A percentile compares a stretch with the other conserved stretches of the same genome.
These are phyloP conservation scores for Stellera chamaejasme DNA, from an alignment of 345 rosid species.

Conservation along the genomic window DNA sequence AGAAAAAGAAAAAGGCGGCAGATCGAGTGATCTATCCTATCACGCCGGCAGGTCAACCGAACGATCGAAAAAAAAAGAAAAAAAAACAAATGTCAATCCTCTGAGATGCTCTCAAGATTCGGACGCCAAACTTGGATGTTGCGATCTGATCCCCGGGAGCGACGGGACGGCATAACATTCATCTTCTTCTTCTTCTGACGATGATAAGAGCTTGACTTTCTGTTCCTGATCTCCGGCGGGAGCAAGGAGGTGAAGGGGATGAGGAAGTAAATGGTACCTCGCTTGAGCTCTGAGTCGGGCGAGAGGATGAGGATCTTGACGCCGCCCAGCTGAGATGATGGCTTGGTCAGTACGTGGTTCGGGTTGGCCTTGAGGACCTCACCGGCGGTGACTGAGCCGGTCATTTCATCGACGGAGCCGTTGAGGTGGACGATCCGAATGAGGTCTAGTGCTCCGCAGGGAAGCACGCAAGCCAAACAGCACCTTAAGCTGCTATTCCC, in stretches of 20 bases:
- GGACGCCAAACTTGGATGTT: conserved; percentile 55
- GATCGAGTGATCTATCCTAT: too few relatives aligned
- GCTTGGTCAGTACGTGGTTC: conserved; percentile 76
- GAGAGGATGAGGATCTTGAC: conserved; percentile 72
- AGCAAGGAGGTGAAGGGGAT: conserved; percentile 53
- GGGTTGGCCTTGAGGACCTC: conserved; percentile 79
- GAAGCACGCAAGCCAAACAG: conserved; percentile 89
- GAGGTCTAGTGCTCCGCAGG: conserved; percentile 93
- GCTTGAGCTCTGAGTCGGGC: conserved; percentile 77
- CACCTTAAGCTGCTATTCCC: conserved; percentile 78
- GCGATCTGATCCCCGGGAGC: conserved; percentile 34
- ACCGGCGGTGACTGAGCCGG: conserved; percentile 65
- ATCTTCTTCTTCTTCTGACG: neutral
- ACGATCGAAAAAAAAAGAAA: too few relatives aligned
- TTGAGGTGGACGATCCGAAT: conserved; percentile 86
- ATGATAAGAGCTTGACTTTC: neutral
- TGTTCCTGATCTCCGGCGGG: conserved; percentile 33
- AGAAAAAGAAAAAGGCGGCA: too few relatives aligned
- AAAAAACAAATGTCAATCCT: conserved; percentile 36
- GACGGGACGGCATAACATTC: too few relatives aligned
- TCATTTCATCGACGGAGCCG: conserved; percentile 74
- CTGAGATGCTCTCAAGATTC: conserved; percentile 65
- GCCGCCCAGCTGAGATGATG: conserved; percentile 66
- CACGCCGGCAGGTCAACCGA: too few relatives aligned
- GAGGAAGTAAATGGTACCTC: conserved; percentile 87